Percentiles rank a stretch among this genome's conserved stretches.
These are phyloP conservation scores for Penicillium sp. DNA, from an alignment of 2,329 filamentous ascomycete species.

Conservation along the genomic window DNA sequence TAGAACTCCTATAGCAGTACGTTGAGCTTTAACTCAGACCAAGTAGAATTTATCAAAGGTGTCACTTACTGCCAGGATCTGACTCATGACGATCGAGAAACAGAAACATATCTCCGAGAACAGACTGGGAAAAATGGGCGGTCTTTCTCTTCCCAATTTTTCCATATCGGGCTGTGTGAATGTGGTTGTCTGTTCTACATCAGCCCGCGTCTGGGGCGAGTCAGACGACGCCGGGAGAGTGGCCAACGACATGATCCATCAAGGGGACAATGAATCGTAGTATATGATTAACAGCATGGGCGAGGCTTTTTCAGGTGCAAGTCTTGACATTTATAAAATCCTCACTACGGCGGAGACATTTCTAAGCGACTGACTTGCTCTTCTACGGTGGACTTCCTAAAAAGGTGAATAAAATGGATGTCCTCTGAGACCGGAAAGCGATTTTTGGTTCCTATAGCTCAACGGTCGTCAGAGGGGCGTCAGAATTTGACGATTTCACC, in stretches of 20 bases:
- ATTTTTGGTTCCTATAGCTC: not conserved
- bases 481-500: not conserved
- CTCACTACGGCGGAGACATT: constrained; percentile 1
- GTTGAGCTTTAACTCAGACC: not conserved
- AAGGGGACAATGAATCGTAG: not conserved
- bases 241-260: constrained; percentile 1
- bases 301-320: too few relatives aligned
- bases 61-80: constrained; percentile 61
- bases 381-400: constrained; percentile 20
- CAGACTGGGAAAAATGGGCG: constrained; percentile 57
- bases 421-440: not conserved
- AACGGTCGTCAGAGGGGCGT: constrained; percentile 2
- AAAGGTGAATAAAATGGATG: constrained; percentile 15
- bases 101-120: constrained; percentile 67
- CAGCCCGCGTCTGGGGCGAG: constrained; percentile 1
- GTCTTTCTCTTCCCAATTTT: constrained; percentile 65
- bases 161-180: constrained; percentile 51
- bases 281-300: too few relatives aligned
- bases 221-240: not conserved
- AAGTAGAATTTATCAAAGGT: not conserved
- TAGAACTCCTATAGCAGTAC: constrained; percentile 66
- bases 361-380: constrained; percentile 12
- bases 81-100: constrained; percentile 65
- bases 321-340: not conserved
- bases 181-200: constrained; percentile 5